Conservation (phyloP, 176 grass and related monocot genomes). For the Avena insularis region DNA sequence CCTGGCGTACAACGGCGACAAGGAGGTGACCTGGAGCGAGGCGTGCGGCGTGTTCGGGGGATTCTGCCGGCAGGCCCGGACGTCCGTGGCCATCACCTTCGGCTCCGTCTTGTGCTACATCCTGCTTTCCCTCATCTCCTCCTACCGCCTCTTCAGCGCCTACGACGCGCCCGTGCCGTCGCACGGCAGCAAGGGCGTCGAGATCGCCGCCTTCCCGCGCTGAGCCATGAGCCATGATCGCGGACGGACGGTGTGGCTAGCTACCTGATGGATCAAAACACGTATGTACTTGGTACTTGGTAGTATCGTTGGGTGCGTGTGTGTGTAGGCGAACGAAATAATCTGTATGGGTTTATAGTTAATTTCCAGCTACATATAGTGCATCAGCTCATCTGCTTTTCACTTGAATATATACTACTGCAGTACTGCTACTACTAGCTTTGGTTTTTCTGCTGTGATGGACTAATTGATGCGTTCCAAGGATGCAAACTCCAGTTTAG, state of each 20-base stretch:
- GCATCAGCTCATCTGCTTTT: not conserved
- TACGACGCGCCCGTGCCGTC: conserved; percentile 70
- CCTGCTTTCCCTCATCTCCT: conserved; percentile 87
- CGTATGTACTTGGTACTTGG: conserved; percentile 4
- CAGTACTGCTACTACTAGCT: not conserved
- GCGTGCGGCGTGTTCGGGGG: conserved; percentile 72
- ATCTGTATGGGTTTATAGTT: conserved; percentile 6
- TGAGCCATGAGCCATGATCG: conserved; percentile 48
- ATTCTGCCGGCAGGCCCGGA: conserved; percentile 76
- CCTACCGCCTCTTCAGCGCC: conserved; percentile 90
- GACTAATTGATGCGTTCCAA: conserved; percentile 11
- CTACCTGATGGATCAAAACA: not conserved
- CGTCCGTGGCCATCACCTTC: conserved; percentile 86
- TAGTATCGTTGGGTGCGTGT: not conserved
- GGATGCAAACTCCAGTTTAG: not conserved
- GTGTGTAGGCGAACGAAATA: conserved; percentile 17
- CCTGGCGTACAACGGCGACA: conserved; percentile 91
- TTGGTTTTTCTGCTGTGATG: not conserved
- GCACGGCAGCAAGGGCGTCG: conserved; percentile 60
- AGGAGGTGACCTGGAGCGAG: conserved; percentile 89
- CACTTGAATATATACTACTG: not conserved
- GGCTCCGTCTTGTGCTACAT: conserved; percentile 72
- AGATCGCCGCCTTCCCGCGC: conserved; percentile 75
- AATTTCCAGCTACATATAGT: conserved; percentile 28
- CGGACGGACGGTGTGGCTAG: not conserved